A percentile compares a stretch with the other conserved stretches of the same genome.
Evolutionary conservation across 1,139 yeast species (phyloP).

Genomic region (Lodderomyces theae): DNA sequence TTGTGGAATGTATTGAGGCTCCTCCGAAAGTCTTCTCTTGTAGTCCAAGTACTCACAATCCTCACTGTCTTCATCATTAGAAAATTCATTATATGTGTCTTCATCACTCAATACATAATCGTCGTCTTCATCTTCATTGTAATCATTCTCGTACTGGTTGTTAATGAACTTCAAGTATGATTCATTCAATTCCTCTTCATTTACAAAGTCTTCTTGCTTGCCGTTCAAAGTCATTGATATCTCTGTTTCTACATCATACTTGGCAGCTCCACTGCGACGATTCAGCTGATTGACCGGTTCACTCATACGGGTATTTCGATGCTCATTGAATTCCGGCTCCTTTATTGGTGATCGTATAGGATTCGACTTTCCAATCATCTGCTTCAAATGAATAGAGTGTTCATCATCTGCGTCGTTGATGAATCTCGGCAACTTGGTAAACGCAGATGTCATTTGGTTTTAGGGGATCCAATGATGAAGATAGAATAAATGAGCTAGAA

Average conservation of each 20-base stretch:
- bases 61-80: constrained; percentile 5
- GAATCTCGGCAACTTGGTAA: constrained; percentile 28
- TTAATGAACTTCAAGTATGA: constrained; percentile 10
- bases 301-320: constrained; percentile 1
- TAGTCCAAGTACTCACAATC: constrained; percentile 3
- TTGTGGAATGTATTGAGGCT: neutral
- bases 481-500: neutral
- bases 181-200: constrained; percentile 12
- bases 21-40: constrained; percentile 4
- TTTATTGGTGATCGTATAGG: constrained; percentile 24
- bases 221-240: constrained; percentile 8
- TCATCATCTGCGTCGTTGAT: constrained; percentile 46
- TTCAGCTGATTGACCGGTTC: neutral
- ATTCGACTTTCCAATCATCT: constrained; percentile 37
- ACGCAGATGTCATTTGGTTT: constrained; percentile 12
- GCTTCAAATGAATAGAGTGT: constrained; percentile 39
- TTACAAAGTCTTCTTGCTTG: constrained; percentile 9
- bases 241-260: constrained; percentile 5
- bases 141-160: constrained; percentile 11
- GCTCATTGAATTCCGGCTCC: constrained; percentile 6
- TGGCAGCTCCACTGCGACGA: neutral
- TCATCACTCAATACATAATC: constrained; percentile 13
- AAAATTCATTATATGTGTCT: constrained; percentile 11
- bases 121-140: constrained; percentile 10
- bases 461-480: neutral